Percentiles rank a stretch among this genome's conserved stretches.
Evolutionary conservation across 495 filamentous ascomycete genomes (phyloP).

Genomic region (Xanthoparmelia taractica): DNA sequence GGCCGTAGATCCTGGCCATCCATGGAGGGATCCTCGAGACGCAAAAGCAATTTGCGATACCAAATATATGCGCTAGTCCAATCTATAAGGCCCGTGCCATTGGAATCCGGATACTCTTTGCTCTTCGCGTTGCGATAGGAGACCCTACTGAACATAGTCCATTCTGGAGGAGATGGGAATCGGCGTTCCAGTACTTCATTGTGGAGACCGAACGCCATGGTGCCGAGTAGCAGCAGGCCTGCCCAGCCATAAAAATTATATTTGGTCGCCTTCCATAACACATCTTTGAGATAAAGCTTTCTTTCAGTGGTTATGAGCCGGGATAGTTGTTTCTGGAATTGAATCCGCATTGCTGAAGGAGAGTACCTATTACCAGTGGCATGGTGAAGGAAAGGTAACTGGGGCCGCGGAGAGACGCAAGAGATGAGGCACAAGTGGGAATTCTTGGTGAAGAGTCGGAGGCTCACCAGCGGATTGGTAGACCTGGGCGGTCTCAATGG

Average conservation of each 20-base stretch:
- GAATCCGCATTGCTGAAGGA: conserved; percentile 34
- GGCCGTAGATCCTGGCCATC: conserved; percentile 60
- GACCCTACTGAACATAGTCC: conserved; percentile 55
- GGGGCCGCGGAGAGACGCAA: conserved; percentile 51
- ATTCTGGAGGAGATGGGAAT: conserved; percentile 70
- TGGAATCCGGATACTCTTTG: conserved; percentile 46
- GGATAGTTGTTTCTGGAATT: conserved; percentile 48
- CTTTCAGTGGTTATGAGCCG: conserved; percentile 72
- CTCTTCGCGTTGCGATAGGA: conserved; percentile 50
- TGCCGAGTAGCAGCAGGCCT: conserved; percentile 43
- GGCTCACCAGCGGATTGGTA: conserved; percentile 6
- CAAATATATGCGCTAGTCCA: conserved; percentile 55
- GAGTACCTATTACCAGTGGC: conserved; percentile 34
- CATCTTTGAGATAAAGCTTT: conserved; percentile 57
- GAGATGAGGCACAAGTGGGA: conserved; percentile 44
- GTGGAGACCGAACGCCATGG: conserved; percentile 51
- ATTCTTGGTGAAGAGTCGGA: conserved; percentile 26
- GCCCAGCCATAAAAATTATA: conserved; percentile 51
- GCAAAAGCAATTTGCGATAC: conserved; percentile 45
- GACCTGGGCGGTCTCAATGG: conserved; percentile 20
- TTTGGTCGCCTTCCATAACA: conserved; percentile 53
- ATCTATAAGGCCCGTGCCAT: conserved; percentile 47
- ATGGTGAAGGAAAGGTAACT: conserved; percentile 68
- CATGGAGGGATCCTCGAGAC: conserved; percentile 54
- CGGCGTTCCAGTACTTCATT: conserved; percentile 64